Base-by-base conservation (phyloP, 225 moss, liverwort and hornwort species). In the Neckera pumila region DNA sequence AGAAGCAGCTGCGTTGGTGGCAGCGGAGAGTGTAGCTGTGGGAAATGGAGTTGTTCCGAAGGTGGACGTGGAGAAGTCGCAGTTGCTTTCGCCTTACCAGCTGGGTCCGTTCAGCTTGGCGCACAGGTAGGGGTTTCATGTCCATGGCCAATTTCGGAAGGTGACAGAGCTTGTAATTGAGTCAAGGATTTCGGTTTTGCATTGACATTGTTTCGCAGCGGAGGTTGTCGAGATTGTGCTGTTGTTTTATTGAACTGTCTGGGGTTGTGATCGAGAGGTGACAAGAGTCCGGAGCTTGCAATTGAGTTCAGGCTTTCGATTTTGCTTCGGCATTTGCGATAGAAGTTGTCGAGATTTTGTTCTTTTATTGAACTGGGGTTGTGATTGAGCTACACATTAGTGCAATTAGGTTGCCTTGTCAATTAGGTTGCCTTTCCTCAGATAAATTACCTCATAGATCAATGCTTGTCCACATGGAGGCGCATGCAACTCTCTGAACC, bases 81-180 rank as follows among this genome's bases (percentile, higher is more conserved):
- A 80, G n/a, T 59, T 92, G 92, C 62, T 93, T 82, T 88, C 91
- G 10, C 89, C 93, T 27, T 89, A 64, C 38, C 89, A 91, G 88
- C 85, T 93, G 13, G 93, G 92, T 23, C 91, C 84, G 33, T 92
- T 92, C 79, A 86, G 83, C 12, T 80, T 93, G 77, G 87, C 91
- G 73, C 92, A 93, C 88, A 92, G 89, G 89, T 89, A 36, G 47
- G 49, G 2, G 51, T 36, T 53, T 33, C 6, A 36, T 38, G 31
- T 31, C 51, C 22, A 40, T 18, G 19, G 30, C 21, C n/a, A 72
- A 14, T 47, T 60, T 54, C 11, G 51, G 1, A 42, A 47, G 17
- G 11, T 36, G 34, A n/a, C 51, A 49, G 65, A 14, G 34, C 51
- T 76, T 18, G 34, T 3, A 15, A 11, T 34, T 17, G 26, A 65